A percentile compares a stretch with the other conserved stretches of the same genome.
Evolutionary conservation across 192 early-diverging fungal species (phyloP).

Genomic region (Paraglomus brasilianum): DNA sequence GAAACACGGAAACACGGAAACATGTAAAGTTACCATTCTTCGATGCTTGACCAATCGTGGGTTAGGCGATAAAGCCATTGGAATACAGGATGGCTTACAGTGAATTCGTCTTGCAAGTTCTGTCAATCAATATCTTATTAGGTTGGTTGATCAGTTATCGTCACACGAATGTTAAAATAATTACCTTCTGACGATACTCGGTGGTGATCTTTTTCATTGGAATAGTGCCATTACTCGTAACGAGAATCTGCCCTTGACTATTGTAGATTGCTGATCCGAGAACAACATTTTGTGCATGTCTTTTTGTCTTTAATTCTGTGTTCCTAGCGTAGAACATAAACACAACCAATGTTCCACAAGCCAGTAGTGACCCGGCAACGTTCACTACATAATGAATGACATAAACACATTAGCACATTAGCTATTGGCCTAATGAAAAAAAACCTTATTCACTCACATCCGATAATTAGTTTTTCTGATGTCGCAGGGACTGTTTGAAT

Average conservation of each 20-base stretch:
- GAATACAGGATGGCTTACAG: conserved; percentile 4
- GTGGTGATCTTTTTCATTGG: conserved; percentile 38
- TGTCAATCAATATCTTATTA: not conserved
- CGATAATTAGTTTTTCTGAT: conserved; percentile 10
- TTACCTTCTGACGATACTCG: conserved; percentile 30
- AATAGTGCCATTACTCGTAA: conserved; percentile 38
- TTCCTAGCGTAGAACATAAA: conserved; percentile 6
- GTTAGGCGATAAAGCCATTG: conserved; percentile 22
- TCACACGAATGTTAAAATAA: not conserved
- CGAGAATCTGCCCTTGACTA: conserved; percentile 34
- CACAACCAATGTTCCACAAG: conserved; percentile 18
- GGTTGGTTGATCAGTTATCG: too few species aligned
- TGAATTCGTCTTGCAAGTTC: conserved; percentile 25
- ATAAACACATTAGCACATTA: conserved; percentile 30
- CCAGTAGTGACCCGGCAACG: conserved; percentile 8
- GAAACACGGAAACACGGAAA: not conserved
- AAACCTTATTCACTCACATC: conserved; percentile 19
- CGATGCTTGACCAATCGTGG: conserved; percentile 17
- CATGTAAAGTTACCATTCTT: conserved; percentile 9
- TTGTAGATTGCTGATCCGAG: conserved; percentile 39
- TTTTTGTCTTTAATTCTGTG: conserved; percentile 6
- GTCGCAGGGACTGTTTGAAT: too few species aligned
- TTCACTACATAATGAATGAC: conserved; percentile 22
- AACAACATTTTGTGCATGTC: conserved; percentile 29
- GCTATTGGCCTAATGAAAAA: conserved; percentile 15